Percentiles rank a stretch among this genome's conserved stretches.
Evolutionary conservation across 306 rosid species (phyloP).

Genomic region (Medicago ruthenica): DNA sequence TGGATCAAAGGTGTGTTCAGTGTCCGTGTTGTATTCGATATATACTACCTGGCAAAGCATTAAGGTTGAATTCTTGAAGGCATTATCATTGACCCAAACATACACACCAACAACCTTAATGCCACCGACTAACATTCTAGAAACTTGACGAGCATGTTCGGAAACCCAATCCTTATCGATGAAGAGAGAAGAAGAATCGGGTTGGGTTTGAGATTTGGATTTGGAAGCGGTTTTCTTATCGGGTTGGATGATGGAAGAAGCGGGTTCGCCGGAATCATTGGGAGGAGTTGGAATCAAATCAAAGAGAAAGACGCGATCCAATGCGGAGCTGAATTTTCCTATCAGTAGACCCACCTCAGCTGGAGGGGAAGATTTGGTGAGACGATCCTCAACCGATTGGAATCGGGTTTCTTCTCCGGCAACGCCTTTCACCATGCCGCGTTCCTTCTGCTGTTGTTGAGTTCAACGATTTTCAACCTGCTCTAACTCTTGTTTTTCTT

Average conservation of each 20-base stretch:
- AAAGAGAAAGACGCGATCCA: conserved; percentile 80
- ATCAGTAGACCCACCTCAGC: conserved; percentile 82
- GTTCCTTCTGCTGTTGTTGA: neutral
- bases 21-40: too few species aligned
- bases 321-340: conserved; percentile 70
- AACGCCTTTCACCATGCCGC: conserved; percentile 80
- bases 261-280: conserved; percentile 71
- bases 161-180: conserved; percentile 87
- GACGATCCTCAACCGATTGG: conserved; percentile 73
- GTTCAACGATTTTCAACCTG: neutral
- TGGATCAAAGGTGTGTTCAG: neutral
- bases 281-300: conserved; percentile 81
- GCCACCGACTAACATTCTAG: conserved; percentile 89
- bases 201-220: conserved; percentile 53
- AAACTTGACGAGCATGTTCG: conserved; percentile 87
- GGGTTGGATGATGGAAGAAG: conserved; percentile 62
- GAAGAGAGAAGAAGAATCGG: conserved; percentile 64
- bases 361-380: conserved; percentile 59
- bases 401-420: conserved; percentile 86
- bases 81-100: conserved; percentile 69
- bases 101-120: conserved; percentile 80
- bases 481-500: neutral
- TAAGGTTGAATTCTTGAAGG: conserved; percentile 80
- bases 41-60: conserved; percentile 69
- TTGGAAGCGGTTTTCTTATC: conserved; percentile 57